phyloP scores from a whole-genome alignment of 2,329 filamentous ascomycete genomes.

The Thielaviopsis punctulata region DNA sequence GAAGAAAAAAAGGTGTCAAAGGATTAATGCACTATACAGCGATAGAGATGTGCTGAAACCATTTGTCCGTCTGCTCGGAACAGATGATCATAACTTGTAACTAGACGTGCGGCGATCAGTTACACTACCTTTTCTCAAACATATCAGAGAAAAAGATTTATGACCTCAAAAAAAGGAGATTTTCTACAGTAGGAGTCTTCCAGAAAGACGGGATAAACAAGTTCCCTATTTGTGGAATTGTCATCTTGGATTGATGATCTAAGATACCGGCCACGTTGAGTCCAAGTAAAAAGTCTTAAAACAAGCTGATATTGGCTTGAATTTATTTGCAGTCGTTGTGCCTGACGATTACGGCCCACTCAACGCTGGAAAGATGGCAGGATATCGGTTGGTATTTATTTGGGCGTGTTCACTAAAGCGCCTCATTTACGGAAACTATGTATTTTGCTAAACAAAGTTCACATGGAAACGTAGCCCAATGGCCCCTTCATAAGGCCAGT shows the following conservation, averaged over 20 bases:
- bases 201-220: too few species aligned
- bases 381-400: background rate
- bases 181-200: too few species aligned
- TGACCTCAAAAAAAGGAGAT: background rate
- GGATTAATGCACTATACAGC: background rate
- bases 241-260: too few species aligned
- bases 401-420: background rate
- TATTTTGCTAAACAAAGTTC: too few species aligned
- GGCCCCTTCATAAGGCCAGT: background rate
- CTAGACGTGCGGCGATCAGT: background rate
- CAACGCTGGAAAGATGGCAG: background rate
- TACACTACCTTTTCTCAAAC: background rate
- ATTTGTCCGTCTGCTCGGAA: background rate
- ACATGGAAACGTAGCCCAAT: too few species aligned
- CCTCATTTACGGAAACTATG: too few species aligned
- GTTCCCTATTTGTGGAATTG: too few species aligned
- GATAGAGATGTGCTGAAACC: background rate
- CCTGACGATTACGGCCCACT: background rate
- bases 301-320: background rate
- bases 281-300: too few species aligned
- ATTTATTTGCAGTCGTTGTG: background rate
- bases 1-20: background rate
- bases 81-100: background rate
- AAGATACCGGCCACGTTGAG: too few species aligned
- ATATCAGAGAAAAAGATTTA: background rate